Conservation (phyloP, 148 eudicot genomes). For the Mesembryanthemum crystallinum region DNA sequence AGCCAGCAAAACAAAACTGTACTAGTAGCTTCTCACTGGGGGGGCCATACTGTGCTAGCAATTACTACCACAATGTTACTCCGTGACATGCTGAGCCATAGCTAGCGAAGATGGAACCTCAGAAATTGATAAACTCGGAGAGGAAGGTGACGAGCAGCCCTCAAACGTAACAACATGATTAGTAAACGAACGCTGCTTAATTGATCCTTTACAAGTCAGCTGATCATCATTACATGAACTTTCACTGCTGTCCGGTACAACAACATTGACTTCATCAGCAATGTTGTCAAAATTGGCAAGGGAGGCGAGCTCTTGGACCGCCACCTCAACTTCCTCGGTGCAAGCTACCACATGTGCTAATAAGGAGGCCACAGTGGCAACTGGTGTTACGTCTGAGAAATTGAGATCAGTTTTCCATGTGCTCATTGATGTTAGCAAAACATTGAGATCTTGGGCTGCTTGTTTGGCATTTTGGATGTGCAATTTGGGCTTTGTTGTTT, state of each 20-base stretch:
- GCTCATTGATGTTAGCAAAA: slow-evolving; percentile 28
- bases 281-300: slow-evolving; percentile 23
- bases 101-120: slow-evolving; percentile 23
- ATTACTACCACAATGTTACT: slow-evolving; percentile 6
- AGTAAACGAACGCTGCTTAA: slow-evolving; percentile 16
- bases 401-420: slow-evolving; percentile 14
- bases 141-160: background rate
- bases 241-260: background rate
- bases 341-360: slow-evolving; percentile 28
- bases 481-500: slow-evolving; percentile 26
- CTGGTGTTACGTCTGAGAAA: slow-evolving; percentile 24
- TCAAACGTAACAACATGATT: slow-evolving; percentile 26
- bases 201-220: slow-evolving; percentile 13
- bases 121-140: background rate
- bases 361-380: slow-evolving; percentile 31
- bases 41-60: too few species aligned
- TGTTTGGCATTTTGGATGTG: slow-evolving; percentile 42
- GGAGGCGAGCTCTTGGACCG: slow-evolving; percentile 34
- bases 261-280: background rate
- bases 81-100: slow-evolving; percentile 24
- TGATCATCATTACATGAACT: background rate
- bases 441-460: slow-evolving; percentile 37
- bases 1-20: too few species aligned
- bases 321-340: slow-evolving; percentile 29
- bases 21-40: too few species aligned